Evolutionary conservation across 202 grass and related monocot species (phyloP).

Genomic region (Bolboschoenoplectus hybrid): DNA sequence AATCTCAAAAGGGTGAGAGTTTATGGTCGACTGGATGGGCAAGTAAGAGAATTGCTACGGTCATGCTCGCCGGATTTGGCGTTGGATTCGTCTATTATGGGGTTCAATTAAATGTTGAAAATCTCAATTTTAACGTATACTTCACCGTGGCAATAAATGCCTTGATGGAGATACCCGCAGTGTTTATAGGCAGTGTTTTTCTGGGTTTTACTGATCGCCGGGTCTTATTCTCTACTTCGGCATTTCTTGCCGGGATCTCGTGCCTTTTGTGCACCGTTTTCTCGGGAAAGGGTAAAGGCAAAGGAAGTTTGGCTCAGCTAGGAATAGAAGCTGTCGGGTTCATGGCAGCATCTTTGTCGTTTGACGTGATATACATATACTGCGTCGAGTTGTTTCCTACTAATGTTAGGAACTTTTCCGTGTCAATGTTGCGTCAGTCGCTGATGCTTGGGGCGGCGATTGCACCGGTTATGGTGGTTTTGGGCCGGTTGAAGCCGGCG

Average conservation of each 20-base stretch:
- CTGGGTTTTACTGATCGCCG: constrained; percentile 42
- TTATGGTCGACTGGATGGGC: constrained; percentile 55
- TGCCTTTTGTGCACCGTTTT: constrained; percentile 50
- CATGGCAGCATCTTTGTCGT: constrained; percentile 52
- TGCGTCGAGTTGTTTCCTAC: constrained; percentile 56
- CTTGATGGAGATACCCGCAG: constrained; percentile 57
- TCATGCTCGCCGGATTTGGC: constrained; percentile 48
- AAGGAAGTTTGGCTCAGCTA: constrained; percentile 46
- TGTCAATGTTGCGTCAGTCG: constrained; percentile 53
- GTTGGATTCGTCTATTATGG: constrained; percentile 62
- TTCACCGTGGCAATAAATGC: constrained; percentile 51
- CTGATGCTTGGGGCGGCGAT: constrained; percentile 51
- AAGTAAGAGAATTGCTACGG: constrained; percentile 26
- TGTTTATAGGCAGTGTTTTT: constrained; percentile 51
- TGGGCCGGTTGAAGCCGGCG: constrained; percentile 43
- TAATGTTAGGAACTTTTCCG: constrained; percentile 51
- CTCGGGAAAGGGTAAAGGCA: constrained; percentile 27
- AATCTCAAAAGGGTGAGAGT: constrained; percentile 11
- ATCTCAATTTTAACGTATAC: constrained; percentile 54
- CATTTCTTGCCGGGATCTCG: constrained; percentile 40
- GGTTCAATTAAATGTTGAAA: constrained; percentile 58
- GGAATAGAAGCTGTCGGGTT: constrained; percentile 48
- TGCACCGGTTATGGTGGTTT: constrained; percentile 46
- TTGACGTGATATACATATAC: constrained; percentile 53
- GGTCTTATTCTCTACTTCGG: constrained; percentile 43